These are phyloP conservation scores for Umbelopsis sp. DNA, from an alignment of 371 early-diverging fungal species.

Conservation along the genomic window DNA sequence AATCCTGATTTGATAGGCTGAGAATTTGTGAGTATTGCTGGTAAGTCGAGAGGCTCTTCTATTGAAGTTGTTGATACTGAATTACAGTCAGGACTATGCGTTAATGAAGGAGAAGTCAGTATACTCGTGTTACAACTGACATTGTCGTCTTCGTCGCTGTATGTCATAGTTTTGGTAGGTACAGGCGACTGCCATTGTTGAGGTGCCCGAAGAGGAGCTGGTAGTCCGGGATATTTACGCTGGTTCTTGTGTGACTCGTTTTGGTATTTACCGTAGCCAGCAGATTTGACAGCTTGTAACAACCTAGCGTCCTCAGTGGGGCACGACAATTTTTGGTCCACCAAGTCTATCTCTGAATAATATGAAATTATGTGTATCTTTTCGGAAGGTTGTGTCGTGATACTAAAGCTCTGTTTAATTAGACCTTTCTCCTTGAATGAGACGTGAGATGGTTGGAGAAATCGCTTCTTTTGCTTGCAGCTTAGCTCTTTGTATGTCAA, in stretches of 20 bases:
- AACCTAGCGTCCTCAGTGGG: conserved; percentile 54
- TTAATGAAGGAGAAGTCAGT: conserved; percentile 18
- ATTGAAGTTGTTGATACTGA: conserved; percentile 22
- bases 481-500: conserved; percentile 81
- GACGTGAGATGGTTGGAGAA: conserved; percentile 21
- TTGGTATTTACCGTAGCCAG: not conserved
- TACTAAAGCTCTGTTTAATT: conserved; percentile 85
- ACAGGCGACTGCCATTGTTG: conserved; percentile 41
- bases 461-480: conserved; percentile 50
- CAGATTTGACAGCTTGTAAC: conserved; percentile 32
- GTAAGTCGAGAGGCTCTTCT: conserved; percentile 29
- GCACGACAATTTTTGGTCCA: conserved; percentile 45
- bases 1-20: conserved; percentile 21
- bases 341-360: conserved; percentile 76
- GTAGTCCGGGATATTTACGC: conserved; percentile 48
- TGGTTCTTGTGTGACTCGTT: not conserved
- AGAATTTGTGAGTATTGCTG: conserved; percentile 38
- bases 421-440: conserved; percentile 74
- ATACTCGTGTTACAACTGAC: conserved; percentile 23
- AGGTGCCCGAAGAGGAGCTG: conserved; percentile 55
- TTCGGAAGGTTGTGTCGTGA: conserved; percentile 76
- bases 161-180: conserved; percentile 34
- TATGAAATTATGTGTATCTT: conserved; percentile 88
- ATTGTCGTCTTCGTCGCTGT: conserved; percentile 27
- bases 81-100: conserved; percentile 21